Evolutionary conservation across 441 rosid species (phyloP), one percentile per base, ranked within the genome.

Genomic region (Pelargonium australe): DNA sequence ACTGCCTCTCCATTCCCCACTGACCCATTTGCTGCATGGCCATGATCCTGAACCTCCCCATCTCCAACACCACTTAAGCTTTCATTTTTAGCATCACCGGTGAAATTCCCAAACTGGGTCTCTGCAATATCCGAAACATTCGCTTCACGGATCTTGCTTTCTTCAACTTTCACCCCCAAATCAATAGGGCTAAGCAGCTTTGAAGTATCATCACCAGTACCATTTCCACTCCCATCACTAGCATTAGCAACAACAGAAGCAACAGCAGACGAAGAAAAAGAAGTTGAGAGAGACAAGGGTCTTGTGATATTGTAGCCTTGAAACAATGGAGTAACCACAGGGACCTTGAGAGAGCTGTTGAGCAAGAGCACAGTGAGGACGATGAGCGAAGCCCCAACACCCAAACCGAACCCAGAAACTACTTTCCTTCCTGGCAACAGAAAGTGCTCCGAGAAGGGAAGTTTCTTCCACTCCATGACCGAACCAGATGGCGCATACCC

Each of bases 321-420:
- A 67, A 85, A 77, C 66, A 85, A 68, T 71, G 87, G 84, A 37
- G 83, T 44, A 58, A 78, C 79, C 11, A 74, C 53, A 17, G 91
- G 87, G 4, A 77, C 72, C 37, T 51, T 80, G 34, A 86, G 55
- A 0, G 91, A 77, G 75, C 75, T 81, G 37, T 67, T 66, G 25
- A 83, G 77, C 23, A 82, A 72, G 69, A 88, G 77, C 63, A 83
- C 70, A 4, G 85, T 75, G 14, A 89, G 64, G 31, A 85, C 20
- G 68, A 83, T 43, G 40, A 87, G 67, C 34, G 87, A 79, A 66
- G 80, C 86, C 2, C 75, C 77, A 25, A 86, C 65, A 66, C 89
- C 85, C 65, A 86, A 71, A 47, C 81, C 76, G 72, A 83, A 79
- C 64, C 89, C 82, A 34, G 86, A 80, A 47, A 84, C 74, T 11